These are phyloP conservation scores for Leccinum pellstonianum DNA, from an alignment of 768 basidiomycete species.

Conservation along the genomic window DNA sequence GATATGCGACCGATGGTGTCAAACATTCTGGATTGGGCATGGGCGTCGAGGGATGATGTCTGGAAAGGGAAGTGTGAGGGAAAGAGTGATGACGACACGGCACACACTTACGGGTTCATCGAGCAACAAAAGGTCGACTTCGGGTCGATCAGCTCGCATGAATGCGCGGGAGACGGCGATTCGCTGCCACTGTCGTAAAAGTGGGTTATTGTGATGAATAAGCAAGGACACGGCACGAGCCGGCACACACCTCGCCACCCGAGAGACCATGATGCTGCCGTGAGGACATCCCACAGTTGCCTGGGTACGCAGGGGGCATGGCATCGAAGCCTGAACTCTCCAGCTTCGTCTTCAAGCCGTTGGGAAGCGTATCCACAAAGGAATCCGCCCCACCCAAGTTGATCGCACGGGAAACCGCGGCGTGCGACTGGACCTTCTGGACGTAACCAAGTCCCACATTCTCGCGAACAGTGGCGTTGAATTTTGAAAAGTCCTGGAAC, in stretches of 20 bases:
- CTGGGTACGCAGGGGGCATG: slow-evolving; percentile 35
- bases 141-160: slow-evolving; percentile 74
- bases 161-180: slow-evolving; percentile 86
- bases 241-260: slow-evolving; percentile 73
- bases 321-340: slow-evolving; percentile 61
- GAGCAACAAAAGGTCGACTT: slow-evolving; percentile 76
- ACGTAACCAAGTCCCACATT: slow-evolving; percentile 86
- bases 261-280: slow-evolving; percentile 65
- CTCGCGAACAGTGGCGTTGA: slow-evolving; percentile 72
- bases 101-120: slow-evolving; percentile 71
- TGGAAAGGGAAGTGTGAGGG: slow-evolving; percentile 27
- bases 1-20: slow-evolving; percentile 71
- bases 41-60: slow-evolving; percentile 80
- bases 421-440: slow-evolving; percentile 53
- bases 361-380: slow-evolving; percentile 63
- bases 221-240: slow-evolving; percentile 6
- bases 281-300: slow-evolving; percentile 32
- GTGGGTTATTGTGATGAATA: slow-evolving; percentile 19
- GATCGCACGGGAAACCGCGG: slow-evolving; percentile 63
- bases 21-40: slow-evolving; percentile 77
- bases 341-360: slow-evolving; percentile 72
- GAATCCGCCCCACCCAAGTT: slow-evolving; percentile 67
- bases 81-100: slow-evolving; percentile 1
- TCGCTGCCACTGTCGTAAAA: slow-evolving; percentile 69
- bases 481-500: slow-evolving; percentile 85